Evolutionary conservation across 208 protist genomes (phyloP).

Genomic region (Balamuthia mandrillaris): DNA sequence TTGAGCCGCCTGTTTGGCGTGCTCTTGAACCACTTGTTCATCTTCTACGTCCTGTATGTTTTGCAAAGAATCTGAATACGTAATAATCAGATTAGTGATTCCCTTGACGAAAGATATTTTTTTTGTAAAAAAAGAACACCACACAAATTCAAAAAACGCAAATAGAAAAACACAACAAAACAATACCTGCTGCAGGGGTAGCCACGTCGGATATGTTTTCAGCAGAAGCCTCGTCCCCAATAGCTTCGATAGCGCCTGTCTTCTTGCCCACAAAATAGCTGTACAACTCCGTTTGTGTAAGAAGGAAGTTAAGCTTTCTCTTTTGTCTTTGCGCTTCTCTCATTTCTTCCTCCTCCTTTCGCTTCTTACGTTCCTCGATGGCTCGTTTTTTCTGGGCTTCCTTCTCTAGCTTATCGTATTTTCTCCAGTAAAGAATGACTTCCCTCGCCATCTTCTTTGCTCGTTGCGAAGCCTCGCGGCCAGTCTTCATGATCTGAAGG

Average conservation of each 20-base stretch:
- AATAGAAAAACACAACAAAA: too few relatives aligned
- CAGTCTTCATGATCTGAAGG: background rate
- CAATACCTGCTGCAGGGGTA: too few relatives aligned
- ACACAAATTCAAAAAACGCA: too few relatives aligned
- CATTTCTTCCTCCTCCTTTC: slow-evolving; percentile 60
- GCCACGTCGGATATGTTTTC: too few relatives aligned
- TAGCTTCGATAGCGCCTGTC: too few relatives aligned
- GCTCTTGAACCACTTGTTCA: slow-evolving; percentile 26
- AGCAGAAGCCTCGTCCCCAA: background rate
- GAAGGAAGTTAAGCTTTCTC: slow-evolving; percentile 69
- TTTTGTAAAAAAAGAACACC: too few relatives aligned
- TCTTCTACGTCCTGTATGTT: background rate
- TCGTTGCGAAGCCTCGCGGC: background rate
- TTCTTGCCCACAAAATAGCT: slow-evolving; percentile 67
- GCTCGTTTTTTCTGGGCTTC: slow-evolving; percentile 35
- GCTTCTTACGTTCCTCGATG: background rate
- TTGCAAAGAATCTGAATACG: too few relatives aligned
- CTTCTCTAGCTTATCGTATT: slow-evolving; percentile 43
- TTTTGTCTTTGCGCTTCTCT: slow-evolving; percentile 65
- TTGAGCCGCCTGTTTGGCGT: slow-evolving; percentile 29
- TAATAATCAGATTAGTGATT: too few relatives aligned
- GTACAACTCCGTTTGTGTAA: slow-evolving; percentile 73
- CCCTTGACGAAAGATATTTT: too few relatives aligned
- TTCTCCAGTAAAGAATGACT: slow-evolving; percentile 10
- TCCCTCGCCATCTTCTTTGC: slow-evolving; percentile 35